Conservation (phyloP, 2,329 filamentous ascomycete species). For the Zasmidium citrigriseum region DNA sequence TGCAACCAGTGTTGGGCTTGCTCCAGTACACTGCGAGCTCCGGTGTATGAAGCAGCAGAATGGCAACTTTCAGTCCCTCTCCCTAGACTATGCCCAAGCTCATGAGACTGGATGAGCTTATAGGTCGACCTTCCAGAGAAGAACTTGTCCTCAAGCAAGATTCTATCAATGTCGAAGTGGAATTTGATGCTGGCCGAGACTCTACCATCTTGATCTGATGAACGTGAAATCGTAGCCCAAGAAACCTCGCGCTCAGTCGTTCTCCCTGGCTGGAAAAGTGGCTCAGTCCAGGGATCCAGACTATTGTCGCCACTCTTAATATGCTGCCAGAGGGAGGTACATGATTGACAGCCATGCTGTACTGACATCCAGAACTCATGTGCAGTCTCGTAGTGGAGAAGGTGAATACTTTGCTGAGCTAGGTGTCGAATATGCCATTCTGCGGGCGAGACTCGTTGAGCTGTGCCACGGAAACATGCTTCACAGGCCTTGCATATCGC, state of each 20-base stretch:
- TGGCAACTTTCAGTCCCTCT: background rate
- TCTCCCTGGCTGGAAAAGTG: too few species aligned
- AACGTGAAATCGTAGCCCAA: too few species aligned
- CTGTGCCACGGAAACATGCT: background rate
- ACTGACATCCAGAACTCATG: background rate
- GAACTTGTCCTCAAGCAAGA: background rate
- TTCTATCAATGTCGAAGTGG: background rate
- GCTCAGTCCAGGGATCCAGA: too few species aligned
- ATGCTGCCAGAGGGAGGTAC: too few species aligned
- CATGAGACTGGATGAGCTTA: background rate
- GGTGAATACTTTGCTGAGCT: background rate
- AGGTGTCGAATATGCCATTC: too few species aligned
- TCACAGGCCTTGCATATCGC: background rate
- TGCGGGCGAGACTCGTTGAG: background rate
- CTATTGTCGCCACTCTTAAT: too few species aligned
- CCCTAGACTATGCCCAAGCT: background rate
- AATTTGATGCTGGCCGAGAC: background rate
- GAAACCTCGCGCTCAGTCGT: too few species aligned
- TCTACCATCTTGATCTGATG: too few species aligned
- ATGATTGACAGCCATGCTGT: too few species aligned
- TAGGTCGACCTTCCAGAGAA: background rate
- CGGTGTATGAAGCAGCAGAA: background rate
- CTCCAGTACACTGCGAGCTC: background rate
- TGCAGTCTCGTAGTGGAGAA: background rate
- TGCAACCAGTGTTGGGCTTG: background rate